phyloP scores from a whole-genome alignment of 768 basidiomycete species.

The Cyathus striatus region DNA sequence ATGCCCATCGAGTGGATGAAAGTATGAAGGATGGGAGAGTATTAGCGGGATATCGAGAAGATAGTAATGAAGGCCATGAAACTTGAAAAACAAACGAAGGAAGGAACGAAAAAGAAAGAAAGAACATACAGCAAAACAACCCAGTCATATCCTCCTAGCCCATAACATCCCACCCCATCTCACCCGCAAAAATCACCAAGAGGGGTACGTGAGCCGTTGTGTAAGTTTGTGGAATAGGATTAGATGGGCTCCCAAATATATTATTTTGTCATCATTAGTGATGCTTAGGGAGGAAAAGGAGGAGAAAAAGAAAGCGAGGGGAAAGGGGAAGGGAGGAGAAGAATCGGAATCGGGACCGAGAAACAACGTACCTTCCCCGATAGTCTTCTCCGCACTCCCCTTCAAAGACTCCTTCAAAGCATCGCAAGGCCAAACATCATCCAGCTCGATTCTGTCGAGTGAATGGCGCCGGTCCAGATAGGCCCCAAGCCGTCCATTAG shows the following conservation, averaged over 20 bases:
- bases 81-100: background rate
- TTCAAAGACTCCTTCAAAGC: too few species aligned
- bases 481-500: conserved; percentile 79
- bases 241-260: conserved; percentile 63
- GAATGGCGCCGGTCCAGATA: conserved; percentile 84
- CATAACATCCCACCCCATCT: conserved; percentile 77
- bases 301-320: too few species aligned
- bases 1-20: background rate
- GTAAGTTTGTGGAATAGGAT: conserved; percentile 97
- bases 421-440: conserved; percentile 91
- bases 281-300: too few species aligned
- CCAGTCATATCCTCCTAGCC: conserved; percentile 86
- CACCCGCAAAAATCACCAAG: conserved; percentile 74
- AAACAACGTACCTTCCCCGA: too few species aligned
- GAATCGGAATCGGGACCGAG: too few species aligned
- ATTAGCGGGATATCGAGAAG: too few species aligned
- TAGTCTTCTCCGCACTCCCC: too few species aligned
- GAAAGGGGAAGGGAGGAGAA: too few species aligned
- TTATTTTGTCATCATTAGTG: too few species aligned
- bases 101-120: too few species aligned
- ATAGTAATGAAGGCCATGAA: background rate
- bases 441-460: conserved; percentile 67
- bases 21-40: too few species aligned
- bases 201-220: conserved; percentile 90
- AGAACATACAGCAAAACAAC: conserved; percentile 92